Evolutionary conservation across 1,284 basidiomycete species (phyloP).

Genomic region (Singerocomus rubriflavus): DNA sequence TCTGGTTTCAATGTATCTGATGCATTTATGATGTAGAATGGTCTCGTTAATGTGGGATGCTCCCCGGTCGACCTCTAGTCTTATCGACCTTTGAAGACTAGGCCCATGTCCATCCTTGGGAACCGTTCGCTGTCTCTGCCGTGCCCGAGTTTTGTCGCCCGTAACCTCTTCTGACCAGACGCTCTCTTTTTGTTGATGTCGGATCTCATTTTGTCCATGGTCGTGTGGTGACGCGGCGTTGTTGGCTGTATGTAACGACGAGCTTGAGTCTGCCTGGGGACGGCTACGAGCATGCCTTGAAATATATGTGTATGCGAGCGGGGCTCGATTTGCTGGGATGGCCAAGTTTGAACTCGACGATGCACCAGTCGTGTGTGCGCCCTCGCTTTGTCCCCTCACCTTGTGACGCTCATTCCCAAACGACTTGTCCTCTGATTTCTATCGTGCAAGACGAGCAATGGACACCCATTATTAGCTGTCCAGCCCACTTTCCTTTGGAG

Average conservation of each 20-base stretch:
- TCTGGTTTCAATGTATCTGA: not conserved
- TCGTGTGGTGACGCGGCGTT: conserved; percentile 10
- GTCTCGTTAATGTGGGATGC: conserved; percentile 29
- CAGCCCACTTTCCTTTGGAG: conserved; percentile 42
- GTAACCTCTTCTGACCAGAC: conserved; percentile 18
- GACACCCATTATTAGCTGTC: conserved; percentile 41
- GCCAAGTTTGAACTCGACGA: not conserved
- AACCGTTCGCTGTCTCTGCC: conserved; percentile 21
- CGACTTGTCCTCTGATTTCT: conserved; percentile 9
- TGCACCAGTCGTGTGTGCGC: conserved; percentile 11
- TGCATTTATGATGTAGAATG: conserved; percentile 9
- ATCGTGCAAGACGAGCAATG: conserved; percentile 16
- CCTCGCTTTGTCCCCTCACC: conserved; percentile 27
- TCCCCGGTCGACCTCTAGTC: conserved; percentile 17
- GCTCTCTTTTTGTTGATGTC: conserved; percentile 27
- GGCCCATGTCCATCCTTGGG: conserved; percentile 6
- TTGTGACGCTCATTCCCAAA: conserved; percentile 12
- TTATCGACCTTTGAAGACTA: conserved; percentile 3
- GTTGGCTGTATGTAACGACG: conserved; percentile 6
- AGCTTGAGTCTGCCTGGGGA: not conserved
- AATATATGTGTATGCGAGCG: conserved; percentile 16
- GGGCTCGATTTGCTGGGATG: conserved; percentile 11
- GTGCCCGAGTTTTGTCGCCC: conserved; percentile 15
- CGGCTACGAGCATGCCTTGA: conserved; percentile 7
- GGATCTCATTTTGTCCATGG: conserved; percentile 24